Conservation (phyloP, 345 rosid genomes). For the Pelargonium nanum region DNA sequence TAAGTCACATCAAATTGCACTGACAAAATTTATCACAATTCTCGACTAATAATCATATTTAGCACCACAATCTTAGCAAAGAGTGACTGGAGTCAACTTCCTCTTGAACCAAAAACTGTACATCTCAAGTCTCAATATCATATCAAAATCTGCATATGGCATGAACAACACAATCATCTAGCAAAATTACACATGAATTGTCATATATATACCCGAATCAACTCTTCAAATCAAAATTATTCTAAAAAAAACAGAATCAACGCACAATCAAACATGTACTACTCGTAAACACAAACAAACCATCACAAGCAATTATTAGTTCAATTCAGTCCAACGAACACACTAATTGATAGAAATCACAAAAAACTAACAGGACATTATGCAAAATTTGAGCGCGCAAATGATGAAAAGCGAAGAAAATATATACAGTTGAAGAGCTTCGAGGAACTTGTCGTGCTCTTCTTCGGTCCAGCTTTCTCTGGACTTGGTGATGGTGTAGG, state of each 20-base stretch:
- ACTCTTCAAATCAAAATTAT: neutral
- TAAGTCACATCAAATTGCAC: neutral
- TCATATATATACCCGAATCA: neutral
- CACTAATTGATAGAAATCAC: neutral
- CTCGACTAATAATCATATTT: neutral
- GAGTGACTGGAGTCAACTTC: neutral
- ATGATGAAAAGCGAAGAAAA: neutral
- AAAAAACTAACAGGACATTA: neutral
- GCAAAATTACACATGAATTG: neutral
- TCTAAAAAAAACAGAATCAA: neutral
- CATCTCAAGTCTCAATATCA: neutral
- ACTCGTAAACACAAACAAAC: neutral
- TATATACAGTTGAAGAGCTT: conserved; percentile 84
- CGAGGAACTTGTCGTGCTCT: conserved; percentile 96
- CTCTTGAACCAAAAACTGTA: neutral
- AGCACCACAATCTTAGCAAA: neutral
- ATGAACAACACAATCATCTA: neutral
- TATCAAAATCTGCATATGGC: neutral
- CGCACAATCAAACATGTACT: neutral
- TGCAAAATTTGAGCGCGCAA: neutral
- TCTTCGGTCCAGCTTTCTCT: conserved; percentile 98
- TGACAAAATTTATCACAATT: no score
- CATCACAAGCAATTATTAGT: neutral
- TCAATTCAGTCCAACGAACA: neutral
- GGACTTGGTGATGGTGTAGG: conserved; percentile 96